phyloP scores from a whole-genome alignment of 495 filamentous ascomycete species.

The Penicillium atrosanguineum region DNA sequence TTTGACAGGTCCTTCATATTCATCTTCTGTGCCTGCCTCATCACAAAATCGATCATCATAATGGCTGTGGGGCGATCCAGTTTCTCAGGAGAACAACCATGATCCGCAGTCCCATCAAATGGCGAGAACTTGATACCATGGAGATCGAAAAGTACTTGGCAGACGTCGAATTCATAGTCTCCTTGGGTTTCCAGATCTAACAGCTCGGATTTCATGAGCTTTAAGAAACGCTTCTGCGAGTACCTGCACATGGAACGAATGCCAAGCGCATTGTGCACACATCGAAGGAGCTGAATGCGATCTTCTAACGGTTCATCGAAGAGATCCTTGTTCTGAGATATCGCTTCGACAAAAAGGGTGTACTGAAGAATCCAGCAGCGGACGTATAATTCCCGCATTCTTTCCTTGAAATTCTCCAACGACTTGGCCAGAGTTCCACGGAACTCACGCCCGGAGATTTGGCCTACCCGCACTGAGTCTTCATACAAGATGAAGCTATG shows the following conservation, averaged over 20 bases:
- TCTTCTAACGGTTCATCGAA: conserved; percentile 66
- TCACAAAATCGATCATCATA: conserved; percentile 76
- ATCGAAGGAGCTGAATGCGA: conserved; percentile 68
- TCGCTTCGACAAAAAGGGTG: conserved; percentile 70
- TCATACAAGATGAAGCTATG: conserved; percentile 78
- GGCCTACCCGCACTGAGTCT: conserved; percentile 74
- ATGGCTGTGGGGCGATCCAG: conserved; percentile 74
- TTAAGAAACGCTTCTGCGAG: conserved; percentile 84
- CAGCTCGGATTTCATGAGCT: conserved; percentile 80
- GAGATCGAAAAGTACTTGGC: conserved; percentile 85
- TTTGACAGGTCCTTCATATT: conserved; percentile 90
- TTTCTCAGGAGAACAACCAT: conserved; percentile 69
- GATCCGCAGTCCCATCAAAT: conserved; percentile 65
- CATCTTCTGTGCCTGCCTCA: conserved; percentile 75
- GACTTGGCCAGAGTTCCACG: conserved; percentile 44
- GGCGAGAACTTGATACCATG: conserved; percentile 79
- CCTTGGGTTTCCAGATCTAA: conserved; percentile 59
- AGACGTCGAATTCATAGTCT: conserved; percentile 73
- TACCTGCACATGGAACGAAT: conserved; percentile 80
- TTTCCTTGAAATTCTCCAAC: conserved; percentile 59
- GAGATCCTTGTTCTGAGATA: conserved; percentile 58
- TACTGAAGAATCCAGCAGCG: conserved; percentile 81
- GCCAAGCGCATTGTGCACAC: conserved; percentile 82
- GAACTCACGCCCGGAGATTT: conserved; percentile 45
- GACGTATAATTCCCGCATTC: conserved; percentile 85